Evolutionary conservation across 108 stramenopile genomes (phyloP).

Genomic region (Skeletonema grethae): DNA sequence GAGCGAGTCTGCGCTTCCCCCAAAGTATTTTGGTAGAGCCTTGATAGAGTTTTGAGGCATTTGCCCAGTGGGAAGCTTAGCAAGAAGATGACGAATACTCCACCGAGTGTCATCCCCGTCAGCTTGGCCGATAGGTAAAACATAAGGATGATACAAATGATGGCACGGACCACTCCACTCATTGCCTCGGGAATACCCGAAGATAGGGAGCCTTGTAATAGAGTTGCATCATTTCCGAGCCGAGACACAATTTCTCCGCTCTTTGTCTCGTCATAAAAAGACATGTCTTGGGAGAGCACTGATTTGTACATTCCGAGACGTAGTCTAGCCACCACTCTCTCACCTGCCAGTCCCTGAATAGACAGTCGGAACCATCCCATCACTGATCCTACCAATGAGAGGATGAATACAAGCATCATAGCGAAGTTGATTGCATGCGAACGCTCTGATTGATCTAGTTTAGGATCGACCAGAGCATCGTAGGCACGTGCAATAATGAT

Average conservation of each 20-base stretch:
- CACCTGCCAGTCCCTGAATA: conserved; percentile 62
- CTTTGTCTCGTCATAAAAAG: conserved; percentile 80
- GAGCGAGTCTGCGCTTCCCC: conserved; percentile 67
- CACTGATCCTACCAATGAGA: conserved; percentile 30
- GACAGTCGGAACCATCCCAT: conserved; percentile 52
- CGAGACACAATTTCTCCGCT: conserved; percentile 82
- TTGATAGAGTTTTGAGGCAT: conserved; percentile 55
- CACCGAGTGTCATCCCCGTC: conserved; percentile 62
- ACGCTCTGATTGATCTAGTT: conserved; percentile 7
- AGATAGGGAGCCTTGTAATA: conserved; percentile 66
- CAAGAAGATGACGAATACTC: conserved; percentile 54
- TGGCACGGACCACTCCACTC: conserved; percentile 47
- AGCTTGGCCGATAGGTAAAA: conserved; percentile 67
- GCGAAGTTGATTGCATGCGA: conserved; percentile 48
- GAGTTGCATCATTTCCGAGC: conserved; percentile 65
- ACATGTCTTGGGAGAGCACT: conserved; percentile 78
- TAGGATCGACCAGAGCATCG: conserved; percentile 49
- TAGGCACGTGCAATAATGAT: conserved; percentile 58
- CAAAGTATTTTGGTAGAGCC: conserved; percentile 70
- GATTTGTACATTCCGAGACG: conserved; percentile 55
- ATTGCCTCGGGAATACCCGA: conserved; percentile 57
- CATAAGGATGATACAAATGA: conserved; percentile 62
- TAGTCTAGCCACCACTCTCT: conserved; percentile 76
- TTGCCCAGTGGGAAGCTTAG: conserved; percentile 56
- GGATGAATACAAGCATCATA: conserved; percentile 46